Percentiles rank a stretch among this genome's conserved stretches.
These are phyloP conservation scores for Ceratocystis cacaofunesta DNA, from an alignment of 2,329 filamentous ascomycete species.

Conservation along the genomic window DNA sequence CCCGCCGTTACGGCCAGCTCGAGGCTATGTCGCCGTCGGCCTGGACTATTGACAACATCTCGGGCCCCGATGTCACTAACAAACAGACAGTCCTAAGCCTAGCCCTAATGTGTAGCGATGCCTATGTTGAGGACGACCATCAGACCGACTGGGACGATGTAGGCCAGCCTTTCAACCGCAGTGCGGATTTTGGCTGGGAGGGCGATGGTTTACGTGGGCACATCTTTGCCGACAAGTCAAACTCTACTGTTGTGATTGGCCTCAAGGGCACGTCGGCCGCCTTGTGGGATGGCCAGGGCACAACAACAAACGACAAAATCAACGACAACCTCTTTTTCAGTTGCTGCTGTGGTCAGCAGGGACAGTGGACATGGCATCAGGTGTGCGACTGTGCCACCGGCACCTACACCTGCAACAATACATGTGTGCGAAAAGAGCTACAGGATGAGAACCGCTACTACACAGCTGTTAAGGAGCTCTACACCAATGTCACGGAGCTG, in stretches of 20 bases:
- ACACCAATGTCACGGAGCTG: conserved; percentile 76
- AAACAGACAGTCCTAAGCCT: conserved; percentile 71
- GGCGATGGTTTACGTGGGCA: conserved; percentile 79
- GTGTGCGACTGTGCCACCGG: conserved; percentile 85
- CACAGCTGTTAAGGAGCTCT: conserved; percentile 72
- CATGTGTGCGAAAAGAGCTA: conserved; percentile 64
- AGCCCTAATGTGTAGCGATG: conserved; percentile 77
- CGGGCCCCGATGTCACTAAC: conserved; percentile 69
- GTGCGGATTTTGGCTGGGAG: conserved; percentile 85
- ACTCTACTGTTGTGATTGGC: conserved; percentile 78
- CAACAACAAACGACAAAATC: conserved; percentile 91
- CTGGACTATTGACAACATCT: conserved; percentile 69
- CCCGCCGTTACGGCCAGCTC: conserved; percentile 52
- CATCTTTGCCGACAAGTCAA: conserved; percentile 74
- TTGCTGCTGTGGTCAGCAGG: conserved; percentile 91
- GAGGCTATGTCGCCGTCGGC: conserved; percentile 54
- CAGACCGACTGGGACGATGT: conserved; percentile 74
- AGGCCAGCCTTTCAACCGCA: conserved; percentile 65
- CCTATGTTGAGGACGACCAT: conserved; percentile 62
- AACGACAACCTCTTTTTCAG: conserved; percentile 98
- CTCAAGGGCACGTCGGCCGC: conserved; percentile 83
- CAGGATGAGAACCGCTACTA: conserved; percentile 82
- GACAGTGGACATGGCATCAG: conserved; percentile 76
- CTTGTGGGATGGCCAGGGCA: conserved; percentile 91
- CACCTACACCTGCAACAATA: conserved; percentile 83